Percentiles rank a stretch among this genome's conserved stretches.
These are phyloP conservation scores for Botrytis deweyae DNA, from an alignment of 2,329 filamentous ascomycete species.

Conservation along the genomic window DNA sequence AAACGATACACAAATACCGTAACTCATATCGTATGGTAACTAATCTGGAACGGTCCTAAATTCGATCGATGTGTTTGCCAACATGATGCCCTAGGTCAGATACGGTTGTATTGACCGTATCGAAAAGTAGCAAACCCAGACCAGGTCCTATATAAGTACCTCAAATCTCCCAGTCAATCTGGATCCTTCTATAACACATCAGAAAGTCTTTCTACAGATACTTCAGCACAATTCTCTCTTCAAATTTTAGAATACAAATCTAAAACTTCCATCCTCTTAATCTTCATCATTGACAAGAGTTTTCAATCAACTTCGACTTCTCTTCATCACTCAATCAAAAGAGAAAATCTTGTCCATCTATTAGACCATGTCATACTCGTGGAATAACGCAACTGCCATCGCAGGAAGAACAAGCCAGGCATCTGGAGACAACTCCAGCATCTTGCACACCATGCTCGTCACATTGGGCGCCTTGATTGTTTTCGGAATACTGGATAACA, in stretches of 20 bases:
- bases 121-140: not conserved
- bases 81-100: not conserved
- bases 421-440: not conserved
- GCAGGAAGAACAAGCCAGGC: fast-evolving
- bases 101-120: not conserved
- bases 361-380: not conserved
- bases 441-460: fast-evolving
- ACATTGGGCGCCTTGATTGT: not conserved
- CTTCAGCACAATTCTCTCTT: not conserved
- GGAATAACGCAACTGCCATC: not conserved
- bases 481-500: not conserved
- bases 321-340: not conserved
- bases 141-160: not conserved
- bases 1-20: fast-evolving
- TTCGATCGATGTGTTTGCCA: not conserved
- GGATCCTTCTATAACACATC: not conserved
- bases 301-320: no score
- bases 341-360: fast-evolving
- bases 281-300: not conserved
- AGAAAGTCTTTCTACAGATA: not conserved
- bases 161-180: not conserved
- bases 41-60: not conserved
- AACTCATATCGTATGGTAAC: not conserved
- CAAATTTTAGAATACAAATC: not conserved
- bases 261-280: not conserved